These are phyloP conservation scores for Tranzscheliella williamsii DNA, from an alignment of 1,284 basidiomycete species.

Conservation along the genomic window DNA sequence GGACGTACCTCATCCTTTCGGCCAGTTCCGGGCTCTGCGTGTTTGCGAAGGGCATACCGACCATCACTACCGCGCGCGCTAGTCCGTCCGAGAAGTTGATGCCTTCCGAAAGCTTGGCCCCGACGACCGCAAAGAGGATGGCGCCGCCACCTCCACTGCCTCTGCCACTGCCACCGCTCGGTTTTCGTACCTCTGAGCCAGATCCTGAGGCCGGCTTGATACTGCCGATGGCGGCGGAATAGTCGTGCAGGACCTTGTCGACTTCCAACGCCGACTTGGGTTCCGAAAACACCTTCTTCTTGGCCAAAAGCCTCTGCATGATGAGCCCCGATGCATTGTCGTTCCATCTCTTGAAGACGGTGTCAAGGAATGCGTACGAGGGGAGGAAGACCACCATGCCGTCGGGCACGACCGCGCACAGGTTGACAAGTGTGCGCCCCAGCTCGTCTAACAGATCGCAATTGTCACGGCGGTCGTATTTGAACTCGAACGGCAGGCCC, in stretches of 20 bases:
- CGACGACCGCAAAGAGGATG: slow-evolving; percentile 79
- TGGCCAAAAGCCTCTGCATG: slow-evolving; percentile 69
- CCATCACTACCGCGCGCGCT: slow-evolving; percentile 82
- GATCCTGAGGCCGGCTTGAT: slow-evolving; percentile 13
- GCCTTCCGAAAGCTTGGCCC: slow-evolving; percentile 94
- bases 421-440: slow-evolving; percentile 79
- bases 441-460: slow-evolving; percentile 76
- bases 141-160: slow-evolving; percentile 40
- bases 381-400: slow-evolving; percentile 94
- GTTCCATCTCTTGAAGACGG: slow-evolving; percentile 72
- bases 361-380: slow-evolving; percentile 81
- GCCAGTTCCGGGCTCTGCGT: slow-evolving; percentile 83
- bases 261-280: slow-evolving; percentile 78
- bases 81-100: slow-evolving; percentile 86
- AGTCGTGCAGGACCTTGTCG: slow-evolving; percentile 76
- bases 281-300: slow-evolving; percentile 88
- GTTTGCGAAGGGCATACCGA: slow-evolving; percentile 90
- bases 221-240: slow-evolving; percentile 69
- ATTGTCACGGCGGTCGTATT: slow-evolving; percentile 76
- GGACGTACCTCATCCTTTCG: slow-evolving; percentile 73
- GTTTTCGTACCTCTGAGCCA: too few species aligned
- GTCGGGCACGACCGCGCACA: slow-evolving; percentile 76
- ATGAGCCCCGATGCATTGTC: slow-evolving; percentile 64
- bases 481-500: slow-evolving; percentile 79
- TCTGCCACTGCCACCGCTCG: not conserved